Percentiles rank a stretch among this genome's conserved stretches.
phyloP scores from a whole-genome alignment of 345 rosid species.

The Cochlearia excelsa region DNA sequence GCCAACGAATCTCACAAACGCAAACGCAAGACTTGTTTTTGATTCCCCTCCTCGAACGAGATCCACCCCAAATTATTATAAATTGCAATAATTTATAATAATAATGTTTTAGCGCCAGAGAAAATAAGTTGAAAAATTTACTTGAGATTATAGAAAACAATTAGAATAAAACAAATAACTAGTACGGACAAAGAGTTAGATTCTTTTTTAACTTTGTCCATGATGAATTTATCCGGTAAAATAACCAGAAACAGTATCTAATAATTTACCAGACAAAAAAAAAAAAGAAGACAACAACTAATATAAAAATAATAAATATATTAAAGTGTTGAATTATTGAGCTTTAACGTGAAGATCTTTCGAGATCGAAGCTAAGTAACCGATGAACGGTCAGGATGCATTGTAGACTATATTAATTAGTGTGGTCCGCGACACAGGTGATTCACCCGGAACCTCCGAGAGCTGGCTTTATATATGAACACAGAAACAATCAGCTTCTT shows the following conservation, averaged over 20 bases:
- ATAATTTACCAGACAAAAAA: constrained; percentile 13
- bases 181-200: constrained; percentile 18
- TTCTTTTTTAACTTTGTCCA: constrained; percentile 17
- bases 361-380: constrained; percentile 3
- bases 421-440: not conserved
- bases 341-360: constrained; percentile 27
- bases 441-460: not conserved
- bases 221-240: not conserved
- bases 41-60: constrained; percentile 29
- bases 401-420: not conserved
- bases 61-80: constrained; percentile 31
- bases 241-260: constrained; percentile 8
- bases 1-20: constrained; percentile 37
- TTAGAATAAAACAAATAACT: not conserved
- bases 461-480: not conserved
- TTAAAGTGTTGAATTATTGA: constrained; percentile 26
- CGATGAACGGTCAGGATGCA: constrained; percentile 12
- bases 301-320: not conserved
- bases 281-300: constrained; percentile 10
- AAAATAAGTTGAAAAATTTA: not conserved
- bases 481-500: constrained; percentile 2
- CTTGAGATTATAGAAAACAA: not conserved
- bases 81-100: not conserved
- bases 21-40: constrained; percentile 28
- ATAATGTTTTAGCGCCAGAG: not conserved